Base-by-base conservation (phyloP, 2,329 filamentous ascomycete species). In the Aspergillus costaricaensis region DNA sequence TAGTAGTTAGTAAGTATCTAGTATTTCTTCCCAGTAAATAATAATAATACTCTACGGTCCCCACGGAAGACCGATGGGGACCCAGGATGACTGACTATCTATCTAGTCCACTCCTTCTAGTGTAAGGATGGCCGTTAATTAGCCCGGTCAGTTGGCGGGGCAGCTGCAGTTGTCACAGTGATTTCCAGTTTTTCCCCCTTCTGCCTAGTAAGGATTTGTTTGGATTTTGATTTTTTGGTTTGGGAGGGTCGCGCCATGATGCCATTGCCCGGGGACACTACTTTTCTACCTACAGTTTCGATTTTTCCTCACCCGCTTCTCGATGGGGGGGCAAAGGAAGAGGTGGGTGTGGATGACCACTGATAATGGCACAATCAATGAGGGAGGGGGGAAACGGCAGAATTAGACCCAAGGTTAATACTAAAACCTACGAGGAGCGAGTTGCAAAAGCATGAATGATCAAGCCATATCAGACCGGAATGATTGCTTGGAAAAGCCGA, bases 81-180 rank as follows among this genome's bases (percentile, higher is more conserved):
- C 50, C 36, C 43, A 30, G 30, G 38, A 19, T 47, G 54, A 56
- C 54, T 48, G 27, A 27, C 54, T 17, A 38, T 27, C 54, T 54
- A 58, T 47, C 60, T 53, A 48, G 44, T 38, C 44, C 6, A 55
- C 61, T 63, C 27, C 44, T 15, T 52, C 61, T 63, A 61, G 58
- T 63, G 57, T 50, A 52, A 21, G 8, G n/a, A 30, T 25, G 17
- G 48, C 47, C 36, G 21, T 25, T 49, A 48, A 36, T 56, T 56
- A 52, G 25, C 30, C 32, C 21, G 32, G 44, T 48, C 62, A 60
- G 60, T 62, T 59, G 47, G 62, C 61, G 57, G 60, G 60, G 62
- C 60, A 56, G 36, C 39, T 50, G 55, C 54, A 61, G 55, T 63
- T 56, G 58, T 58, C 58, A 63, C 52, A 61, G 61, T 63, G 58